Conservation (phyloP, 2,329 filamentous ascomycete genomes). For the Ophiostoma quercus region DNA sequence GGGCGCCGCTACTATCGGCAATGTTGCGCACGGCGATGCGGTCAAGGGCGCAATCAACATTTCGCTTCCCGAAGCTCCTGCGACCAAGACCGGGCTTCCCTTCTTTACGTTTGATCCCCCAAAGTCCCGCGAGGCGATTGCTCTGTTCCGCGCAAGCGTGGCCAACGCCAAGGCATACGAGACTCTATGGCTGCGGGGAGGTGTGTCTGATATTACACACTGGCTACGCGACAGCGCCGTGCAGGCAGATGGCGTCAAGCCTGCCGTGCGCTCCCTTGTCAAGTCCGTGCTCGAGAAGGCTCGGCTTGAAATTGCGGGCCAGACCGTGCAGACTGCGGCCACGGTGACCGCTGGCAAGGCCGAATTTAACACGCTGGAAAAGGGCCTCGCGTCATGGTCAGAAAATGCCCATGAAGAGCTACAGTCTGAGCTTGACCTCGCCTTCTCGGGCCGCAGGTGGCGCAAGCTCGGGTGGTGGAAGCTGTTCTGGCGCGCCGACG, state of each 20-base stretch:
- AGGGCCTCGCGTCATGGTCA: constrained; percentile 65
- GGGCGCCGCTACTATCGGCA: constrained; percentile 54
- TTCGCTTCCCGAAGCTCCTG: constrained; percentile 38
- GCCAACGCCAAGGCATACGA: constrained; percentile 68
- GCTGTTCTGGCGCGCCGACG: constrained; percentile 89
- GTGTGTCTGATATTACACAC: constrained; percentile 56
- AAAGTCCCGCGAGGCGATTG: constrained; percentile 58
- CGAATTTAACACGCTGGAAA: constrained; percentile 47
- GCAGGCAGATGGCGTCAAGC: constrained; percentile 50
- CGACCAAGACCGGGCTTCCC: constrained; percentile 34
- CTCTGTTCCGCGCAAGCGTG: constrained; percentile 62
- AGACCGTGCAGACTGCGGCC: background rate
- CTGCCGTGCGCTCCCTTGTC: constrained; percentile 61
- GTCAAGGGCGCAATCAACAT: constrained; percentile 53
- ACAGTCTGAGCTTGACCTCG: constrained; percentile 69
- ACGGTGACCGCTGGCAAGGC: constrained; percentile 29
- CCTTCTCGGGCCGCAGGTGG: constrained; percentile 73
- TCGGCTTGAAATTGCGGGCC: constrained; percentile 39
- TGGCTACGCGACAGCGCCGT: constrained; percentile 57
- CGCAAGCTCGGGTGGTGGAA: constrained; percentile 86
- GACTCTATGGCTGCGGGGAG: constrained; percentile 66
- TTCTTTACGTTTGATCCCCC: constrained; percentile 59
- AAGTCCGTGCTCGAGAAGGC: constrained; percentile 54
- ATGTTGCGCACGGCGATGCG: constrained; percentile 39
- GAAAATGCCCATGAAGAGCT: constrained; percentile 77